These are phyloP conservation scores for Arabidopsis lyrata DNA, from an alignment of 441 rosid genomes.

Conservation along the genomic window DNA sequence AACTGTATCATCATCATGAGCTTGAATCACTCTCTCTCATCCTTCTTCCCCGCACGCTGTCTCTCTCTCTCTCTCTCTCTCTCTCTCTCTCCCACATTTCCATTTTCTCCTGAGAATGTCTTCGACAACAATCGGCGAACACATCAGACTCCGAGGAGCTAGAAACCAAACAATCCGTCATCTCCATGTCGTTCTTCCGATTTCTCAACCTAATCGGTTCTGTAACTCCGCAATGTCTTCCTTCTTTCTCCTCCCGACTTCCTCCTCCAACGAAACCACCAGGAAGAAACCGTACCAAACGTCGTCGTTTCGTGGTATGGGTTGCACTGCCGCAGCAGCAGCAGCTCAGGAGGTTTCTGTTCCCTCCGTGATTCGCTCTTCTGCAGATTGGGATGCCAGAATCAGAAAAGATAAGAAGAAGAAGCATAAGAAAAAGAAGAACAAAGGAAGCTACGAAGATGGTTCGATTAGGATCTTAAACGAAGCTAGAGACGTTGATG, in stretches of 20 bases:
- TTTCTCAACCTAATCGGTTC: slow-evolving; percentile 40
- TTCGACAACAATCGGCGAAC: slow-evolving; percentile 53
- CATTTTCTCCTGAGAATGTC: slow-evolving; percentile 46
- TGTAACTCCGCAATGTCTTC: slow-evolving; percentile 53
- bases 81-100: slow-evolving; percentile 19
- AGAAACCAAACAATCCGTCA: slow-evolving; percentile 48
- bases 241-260: slow-evolving; percentile 50
- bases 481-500: slow-evolving; percentile 41
- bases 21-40: slow-evolving; percentile 33
- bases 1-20: slow-evolving; percentile 16
- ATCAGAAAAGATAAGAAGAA: slow-evolving; percentile 58
- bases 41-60: slow-evolving; percentile 30
- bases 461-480: slow-evolving; percentile 30
- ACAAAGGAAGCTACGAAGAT: slow-evolving; percentile 38
- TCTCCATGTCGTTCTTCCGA: slow-evolving; percentile 31
- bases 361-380: slow-evolving; percentile 74
- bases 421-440: slow-evolving; percentile 51
- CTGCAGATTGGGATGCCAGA: slow-evolving; percentile 75
- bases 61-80: slow-evolving; percentile 17
- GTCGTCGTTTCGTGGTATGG: slow-evolving; percentile 70
- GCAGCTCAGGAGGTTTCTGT: slow-evolving; percentile 80
- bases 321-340: slow-evolving; percentile 68
- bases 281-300: slow-evolving; percentile 63
- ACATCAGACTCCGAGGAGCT: slow-evolving; percentile 61
- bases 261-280: too few relatives aligned